A percentile compares a stretch with the other conserved stretches of the same genome.
These are phyloP conservation scores for Aureobasidium namibiae DNA, from an alignment of 2,329 filamentous ascomycete genomes.

Conservation along the genomic window DNA sequence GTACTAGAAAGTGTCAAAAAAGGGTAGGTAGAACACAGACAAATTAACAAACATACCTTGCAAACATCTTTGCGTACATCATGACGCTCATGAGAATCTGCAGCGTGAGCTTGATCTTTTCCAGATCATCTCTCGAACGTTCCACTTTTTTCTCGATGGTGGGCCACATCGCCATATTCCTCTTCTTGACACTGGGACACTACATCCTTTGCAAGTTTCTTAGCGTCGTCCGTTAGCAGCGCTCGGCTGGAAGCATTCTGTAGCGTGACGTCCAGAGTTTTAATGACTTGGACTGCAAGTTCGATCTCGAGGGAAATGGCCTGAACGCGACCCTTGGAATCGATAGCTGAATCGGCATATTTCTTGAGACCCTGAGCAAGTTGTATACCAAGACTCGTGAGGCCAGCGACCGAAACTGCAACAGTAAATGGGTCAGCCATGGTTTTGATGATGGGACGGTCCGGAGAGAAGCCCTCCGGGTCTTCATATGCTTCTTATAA, in stretches of 20 bases:
- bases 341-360: slow-evolving; percentile 1
- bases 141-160: background rate
- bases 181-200: background rate
- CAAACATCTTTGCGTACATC: background rate
- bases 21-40: no score
- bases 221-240: background rate
- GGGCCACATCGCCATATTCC: background rate
- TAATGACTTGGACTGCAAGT: background rate
- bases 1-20: no score
- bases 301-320: background rate
- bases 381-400: background rate
- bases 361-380: background rate
- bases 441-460: no score
- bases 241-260: background rate
- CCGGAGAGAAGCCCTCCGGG: no score
- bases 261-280: background rate
- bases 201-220: background rate
- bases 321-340: background rate
- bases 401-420: background rate
- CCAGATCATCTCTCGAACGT: background rate
- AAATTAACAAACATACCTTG: no score
- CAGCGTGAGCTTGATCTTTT: background rate
- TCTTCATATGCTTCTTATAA: no score
- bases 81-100: slow-evolving; percentile 2
- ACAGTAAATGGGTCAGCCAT: background rate